Percentiles rank a stretch among this genome's conserved stretches.
Evolutionary conservation across 805 yeast genomes (phyloP).

Genomic region (Zygotorulaspora sp.): DNA sequence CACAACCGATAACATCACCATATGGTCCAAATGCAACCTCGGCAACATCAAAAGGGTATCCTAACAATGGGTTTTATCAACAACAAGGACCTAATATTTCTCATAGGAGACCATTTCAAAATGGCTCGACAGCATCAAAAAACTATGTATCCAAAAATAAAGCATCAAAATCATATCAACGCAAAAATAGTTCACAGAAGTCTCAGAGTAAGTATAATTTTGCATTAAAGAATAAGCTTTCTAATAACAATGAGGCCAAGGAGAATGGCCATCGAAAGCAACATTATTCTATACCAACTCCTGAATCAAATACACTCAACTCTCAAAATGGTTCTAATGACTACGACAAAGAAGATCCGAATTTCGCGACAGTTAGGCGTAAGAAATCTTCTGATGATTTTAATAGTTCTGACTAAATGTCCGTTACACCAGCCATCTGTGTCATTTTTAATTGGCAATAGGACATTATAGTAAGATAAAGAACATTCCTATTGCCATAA

Average conservation of each 20-base stretch:
- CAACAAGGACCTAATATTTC: constrained; percentile 14
- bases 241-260: constrained; percentile 4
- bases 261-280: constrained; percentile 3
- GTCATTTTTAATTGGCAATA: too few species aligned
- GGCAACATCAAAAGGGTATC: constrained; percentile 14
- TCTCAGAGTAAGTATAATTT: constrained; percentile 5
- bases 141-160: constrained; percentile 14
- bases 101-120: constrained; percentile 15
- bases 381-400: constrained; percentile 3
- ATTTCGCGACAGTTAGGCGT: constrained; percentile 1
- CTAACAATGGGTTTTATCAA: constrained; percentile 14
- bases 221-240: constrained; percentile 3
- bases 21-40: constrained; percentile 14
- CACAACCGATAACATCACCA: constrained; percentile 15
- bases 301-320: constrained; percentile 15
- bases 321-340: constrained; percentile 4
- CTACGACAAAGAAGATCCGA: background rate
- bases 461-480: too few species aligned
- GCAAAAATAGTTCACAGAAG: constrained; percentile 12
- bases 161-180: constrained; percentile 18
- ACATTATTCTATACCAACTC: constrained; percentile 17
- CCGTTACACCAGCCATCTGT: background rate
- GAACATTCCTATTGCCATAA: too few species aligned
- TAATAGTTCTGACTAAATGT: constrained; percentile 5
- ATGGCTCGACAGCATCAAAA: constrained; percentile 13